Conservation (phyloP, 2,329 filamentous ascomycete species). For the Botrytis fabae region DNA sequence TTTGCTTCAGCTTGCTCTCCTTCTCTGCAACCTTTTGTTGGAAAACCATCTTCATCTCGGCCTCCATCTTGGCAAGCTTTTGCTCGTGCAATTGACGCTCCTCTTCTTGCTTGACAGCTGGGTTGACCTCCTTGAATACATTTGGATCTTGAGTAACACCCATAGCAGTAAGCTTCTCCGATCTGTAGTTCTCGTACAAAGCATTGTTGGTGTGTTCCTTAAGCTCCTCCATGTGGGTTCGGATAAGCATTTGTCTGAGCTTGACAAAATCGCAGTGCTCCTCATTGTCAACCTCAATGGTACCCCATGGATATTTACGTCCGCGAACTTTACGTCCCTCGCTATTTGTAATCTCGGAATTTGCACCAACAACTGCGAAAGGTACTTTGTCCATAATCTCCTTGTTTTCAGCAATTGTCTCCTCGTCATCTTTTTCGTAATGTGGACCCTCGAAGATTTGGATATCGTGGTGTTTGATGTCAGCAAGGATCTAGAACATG, state of each 20-base stretch:
- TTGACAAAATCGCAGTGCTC: constrained; percentile 99
- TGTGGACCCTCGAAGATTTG: constrained; percentile 98
- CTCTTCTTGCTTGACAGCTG: constrained; percentile 99
- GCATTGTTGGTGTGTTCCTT: constrained; percentile 99
- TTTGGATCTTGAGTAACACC: constrained; percentile 97
- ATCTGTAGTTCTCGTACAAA: constrained; percentile 99
- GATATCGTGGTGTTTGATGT: constrained; percentile 96
- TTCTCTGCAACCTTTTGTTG: constrained; percentile 99
- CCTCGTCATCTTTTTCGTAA: constrained; percentile 98
- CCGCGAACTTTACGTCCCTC: constrained; percentile 96
- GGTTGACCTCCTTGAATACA: constrained; percentile 99
- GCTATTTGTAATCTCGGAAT: constrained; percentile 85
- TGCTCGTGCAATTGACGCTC: constrained; percentile 97
- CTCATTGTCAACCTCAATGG: constrained; percentile 99
- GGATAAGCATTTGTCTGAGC: constrained; percentile 99
- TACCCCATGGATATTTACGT: constrained; percentile 95
- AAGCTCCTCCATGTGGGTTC: constrained; percentile 99
- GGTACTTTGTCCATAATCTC: constrained; percentile 99
- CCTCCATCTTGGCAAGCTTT: constrained; percentile 99
- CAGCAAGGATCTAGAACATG: constrained; percentile 77
- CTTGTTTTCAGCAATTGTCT: constrained; percentile 99
- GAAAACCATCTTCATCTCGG: constrained; percentile 99
- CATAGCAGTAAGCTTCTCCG: constrained; percentile 98
- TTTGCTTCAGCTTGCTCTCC: constrained; percentile 99
- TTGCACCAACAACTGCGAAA: constrained; percentile 96